Evolutionary conservation across 805 yeast species (phyloP), one percentile per base, ranked within the genome.

Genomic region (Monosporozyma aquatica): DNA sequence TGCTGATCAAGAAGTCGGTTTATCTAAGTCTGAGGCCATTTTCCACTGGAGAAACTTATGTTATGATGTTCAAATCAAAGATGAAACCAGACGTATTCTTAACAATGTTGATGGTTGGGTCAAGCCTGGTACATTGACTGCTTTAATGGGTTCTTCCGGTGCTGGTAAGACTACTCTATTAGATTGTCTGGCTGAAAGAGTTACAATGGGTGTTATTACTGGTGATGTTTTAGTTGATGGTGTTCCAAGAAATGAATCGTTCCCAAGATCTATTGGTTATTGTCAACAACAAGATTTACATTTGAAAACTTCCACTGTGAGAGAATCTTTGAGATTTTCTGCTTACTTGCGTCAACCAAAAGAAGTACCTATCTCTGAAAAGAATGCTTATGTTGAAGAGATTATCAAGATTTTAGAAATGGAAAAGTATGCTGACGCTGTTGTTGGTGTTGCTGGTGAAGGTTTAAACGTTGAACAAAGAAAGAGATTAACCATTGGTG

Each of bases 201-300:
- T 79, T 40, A 77, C 82, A 14, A 68, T 73, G 64, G 89, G 89
- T 65, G 76, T 76, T 42, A 78, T 82, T 43, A 71, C 83, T 39
- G 82, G 82, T 57, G 80, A 80, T 52, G 71, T 74, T 66, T 62
- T 76, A 59, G 83, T 80, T 26, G 77, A 81, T 59, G 87, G 87
- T 46, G 67, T 66, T 43, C 68, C 72, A 47, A 67, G 76, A 54
- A 82, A 75, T 53, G 64, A 70, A 37, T 76, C 85, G 6, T 81
- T 81, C 69, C 59, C 68, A 55, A 67, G 81, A 56, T 70, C 71
- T 43, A 80, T 80, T 51, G 87, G 87, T 50, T 82, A 81, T 55
- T 85, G 79, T 46, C 87, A 81, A 59, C 89, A 82, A 63, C 87
- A 80, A 54, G 87, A 81, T 72, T 62, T 82, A 44, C 87, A 82